Evolutionary conservation across 2,329 filamentous ascomycete genomes (phyloP), one percentile per base, ranked within the genome.

Genomic region (Metarhizium humberi): DNA sequence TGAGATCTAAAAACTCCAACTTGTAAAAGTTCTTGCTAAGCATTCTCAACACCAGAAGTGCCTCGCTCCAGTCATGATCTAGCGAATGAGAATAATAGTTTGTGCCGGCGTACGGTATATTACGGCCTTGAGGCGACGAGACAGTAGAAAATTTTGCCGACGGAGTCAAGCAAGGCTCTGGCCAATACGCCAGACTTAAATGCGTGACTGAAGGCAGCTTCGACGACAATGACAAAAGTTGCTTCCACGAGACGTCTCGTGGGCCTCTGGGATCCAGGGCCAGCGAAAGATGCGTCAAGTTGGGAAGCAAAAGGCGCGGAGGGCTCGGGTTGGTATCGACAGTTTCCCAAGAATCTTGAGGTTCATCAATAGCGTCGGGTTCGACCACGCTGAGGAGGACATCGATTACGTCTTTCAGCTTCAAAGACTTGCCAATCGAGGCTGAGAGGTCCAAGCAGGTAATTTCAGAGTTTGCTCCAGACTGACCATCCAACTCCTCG

Each of bases 161-260:
- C 8, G 79, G 78, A 2, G 80, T 81, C n/a, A 82, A 67, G 16
- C 75, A 75, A 2, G 83, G 83, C 51, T 77, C 75, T 1, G 83
- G 82, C 83, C 83, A 86, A 63, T 78, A 79, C 16, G 81, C 80
- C 6, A 86, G 72, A 59, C 77, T 82, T 45, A 86, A 71, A 61
- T 86, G 81, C 2, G 82, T 86, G 43, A 86, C 67, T 14, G 73
- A 75, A 0, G 74, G 74, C 6, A 83, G 65, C 59, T 78, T 80
- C 11, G 71, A 65, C 0, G 80, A 75, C n/a, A 86, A 66, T 2
- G 73, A 61, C 29, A 86, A 69, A 4, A 86, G 74, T 40, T 82
- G 79, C 50, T 75, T 78, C 83, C 82, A 86, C 1, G 81, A 83
- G 16, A 75, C 73, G 6, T 66, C 64, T 18, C 63, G 59, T 3